Base-by-base conservation (phyloP, 1,284 basidiomycete species). In the Cystobasidium pallidum region DNA sequence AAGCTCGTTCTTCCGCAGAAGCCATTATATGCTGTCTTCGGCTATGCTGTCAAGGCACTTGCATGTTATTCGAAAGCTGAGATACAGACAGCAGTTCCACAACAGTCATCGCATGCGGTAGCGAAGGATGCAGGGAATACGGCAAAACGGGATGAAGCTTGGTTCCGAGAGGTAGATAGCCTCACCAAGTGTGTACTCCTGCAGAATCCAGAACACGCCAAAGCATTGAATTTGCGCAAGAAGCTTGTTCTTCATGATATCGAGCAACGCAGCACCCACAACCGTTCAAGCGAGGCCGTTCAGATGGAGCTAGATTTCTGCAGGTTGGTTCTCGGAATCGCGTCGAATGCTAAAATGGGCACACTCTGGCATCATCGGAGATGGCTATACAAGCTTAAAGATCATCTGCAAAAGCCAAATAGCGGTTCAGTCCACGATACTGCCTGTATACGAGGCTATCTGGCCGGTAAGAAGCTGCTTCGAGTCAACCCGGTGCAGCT, bases 1-100 rank as follows among this genome's bases (percentile, higher is more conserved):
- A 66, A 73, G 55, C 71, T 73, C 3, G 64, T 62, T n/a, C 61
- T 73, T 26, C 71, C 64, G 17, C 63, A 66, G 57, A 73, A 66
- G 45, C 64, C 63, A 21, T 34, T 73, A 21, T 73, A 66, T 30
- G 41, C 24, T 6, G 17, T 57, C 0, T 73, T 58, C 34, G 34
- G 24, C 28, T 32, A 54, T 13, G 63, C 64, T 24, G 28, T 62
- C 10, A 61, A 62, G 8, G 21, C n/a, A n/a, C 47, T 66, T 34
- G 28, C 32, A 17, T 21, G 24, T 15, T 52, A 51, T 30, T 28
- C 45, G 17, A 36, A 43, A 36, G 11, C 61, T 10, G 47, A 43
- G 10, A 26, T 49, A 13, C 21, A 41, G 2, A 28, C 49, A 17
- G 8, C 17, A 10, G 7, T 24, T 26, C 36, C 3, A 61, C 36